Percentiles rank a stretch among this genome's conserved stretches.
phyloP scores from a whole-genome alignment of 2,329 filamentous ascomycete species.

The Aspergillus luchuensis region DNA sequence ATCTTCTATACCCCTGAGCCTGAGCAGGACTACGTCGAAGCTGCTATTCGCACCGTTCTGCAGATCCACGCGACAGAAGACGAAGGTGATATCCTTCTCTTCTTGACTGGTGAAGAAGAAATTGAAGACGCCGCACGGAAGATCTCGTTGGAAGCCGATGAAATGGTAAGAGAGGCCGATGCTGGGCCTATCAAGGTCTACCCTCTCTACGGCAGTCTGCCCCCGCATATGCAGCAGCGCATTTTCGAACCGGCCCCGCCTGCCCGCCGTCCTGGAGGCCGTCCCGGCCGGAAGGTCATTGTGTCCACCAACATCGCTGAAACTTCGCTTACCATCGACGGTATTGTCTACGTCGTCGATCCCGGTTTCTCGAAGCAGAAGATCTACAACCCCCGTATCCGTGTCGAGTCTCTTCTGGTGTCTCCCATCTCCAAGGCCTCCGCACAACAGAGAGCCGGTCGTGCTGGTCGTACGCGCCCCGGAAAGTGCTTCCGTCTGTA shows the following conservation, averaged over 20 bases:
- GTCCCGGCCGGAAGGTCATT: conserved; percentile 90
- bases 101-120: conserved; percentile 96
- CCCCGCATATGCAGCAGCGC: conserved; percentile 87
- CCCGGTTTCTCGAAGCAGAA: conserved; percentile 99
- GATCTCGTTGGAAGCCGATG: conserved; percentile 85
- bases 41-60: conserved; percentile 87
- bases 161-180: conserved; percentile 87
- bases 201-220: conserved; percentile 89
- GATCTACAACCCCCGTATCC: conserved; percentile 95
- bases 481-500: conserved; percentile 98
- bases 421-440: conserved; percentile 98
- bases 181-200: conserved; percentile 88
- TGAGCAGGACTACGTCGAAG: conserved; percentile 95
- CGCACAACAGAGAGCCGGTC: conserved; percentile 94
- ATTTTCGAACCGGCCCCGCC: conserved; percentile 90
- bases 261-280: conserved; percentile 71
- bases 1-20: conserved; percentile 98
- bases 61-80: conserved; percentile 94
- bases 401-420: conserved; percentile 95
- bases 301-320: conserved; percentile 98
- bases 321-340: conserved; percentile 95
- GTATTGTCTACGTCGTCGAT: conserved; percentile 99
- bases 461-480: conserved; percentile 96
- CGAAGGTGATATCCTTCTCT: conserved; percentile 90
- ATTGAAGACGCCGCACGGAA: conserved; percentile 96